phyloP scores from a whole-genome alignment of 768 basidiomycete genomes.

The Pleurotus salmoneostramineus region DNA sequence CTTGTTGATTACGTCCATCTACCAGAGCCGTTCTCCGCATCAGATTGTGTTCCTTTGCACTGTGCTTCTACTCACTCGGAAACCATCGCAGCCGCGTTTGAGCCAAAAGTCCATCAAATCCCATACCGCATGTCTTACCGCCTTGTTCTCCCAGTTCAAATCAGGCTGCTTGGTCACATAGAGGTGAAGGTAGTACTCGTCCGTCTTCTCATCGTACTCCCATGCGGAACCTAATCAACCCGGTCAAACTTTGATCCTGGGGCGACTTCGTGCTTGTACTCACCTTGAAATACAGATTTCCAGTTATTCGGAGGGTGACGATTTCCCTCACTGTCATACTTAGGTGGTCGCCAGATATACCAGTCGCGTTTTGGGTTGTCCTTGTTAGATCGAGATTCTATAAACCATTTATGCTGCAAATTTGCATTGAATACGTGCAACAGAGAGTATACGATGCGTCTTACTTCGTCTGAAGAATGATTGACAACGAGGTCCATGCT shows the following conservation, averaged over 20 bases:
- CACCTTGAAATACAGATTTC: conserved; percentile 63
- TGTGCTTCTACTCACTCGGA: conserved; percentile 43
- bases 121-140: conserved; percentile 54
- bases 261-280: conserved; percentile 3
- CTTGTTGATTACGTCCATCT: conserved; percentile 73
- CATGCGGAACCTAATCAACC: conserved; percentile 53
- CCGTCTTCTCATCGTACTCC: conserved; percentile 60
- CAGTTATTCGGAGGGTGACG: conserved; percentile 71
- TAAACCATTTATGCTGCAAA: conserved; percentile 68
- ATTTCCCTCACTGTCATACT: conserved; percentile 45
- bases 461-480: conserved; percentile 64
- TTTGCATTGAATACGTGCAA: background rate
- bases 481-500: conserved; percentile 81
- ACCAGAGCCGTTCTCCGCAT: background rate
- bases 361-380: conserved; percentile 63
- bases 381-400: conserved; percentile 47
- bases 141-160: conserved; percentile 74
- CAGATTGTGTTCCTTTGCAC: too few species aligned
- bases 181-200: conserved; percentile 73
- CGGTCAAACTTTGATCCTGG: background rate
- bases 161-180: conserved; percentile 69
- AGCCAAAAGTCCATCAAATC: conserved; percentile 73
- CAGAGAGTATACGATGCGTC: background rate
- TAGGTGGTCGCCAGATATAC: conserved; percentile 72
- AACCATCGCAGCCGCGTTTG: conserved; percentile 72